These are phyloP conservation scores for Triticum turgidum DNA, from an alignment of 176 grass and related monocot genomes.

Conservation along the genomic window DNA sequence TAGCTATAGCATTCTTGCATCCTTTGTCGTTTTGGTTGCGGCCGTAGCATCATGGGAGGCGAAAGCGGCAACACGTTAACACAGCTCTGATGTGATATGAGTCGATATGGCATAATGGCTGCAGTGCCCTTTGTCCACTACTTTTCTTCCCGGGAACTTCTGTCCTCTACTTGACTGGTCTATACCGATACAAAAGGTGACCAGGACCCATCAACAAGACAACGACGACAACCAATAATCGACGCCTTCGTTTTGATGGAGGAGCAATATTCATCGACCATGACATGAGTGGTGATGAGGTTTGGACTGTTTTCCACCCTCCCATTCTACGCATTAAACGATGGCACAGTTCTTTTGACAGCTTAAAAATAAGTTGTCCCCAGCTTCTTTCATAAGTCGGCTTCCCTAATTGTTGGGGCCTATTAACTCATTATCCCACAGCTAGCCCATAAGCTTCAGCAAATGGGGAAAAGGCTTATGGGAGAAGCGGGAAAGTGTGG, in stretches of 20 bases:
- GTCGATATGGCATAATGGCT: background rate
- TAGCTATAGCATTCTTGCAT: background rate
- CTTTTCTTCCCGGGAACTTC: background rate
- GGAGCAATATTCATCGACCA: background rate
- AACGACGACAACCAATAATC: background rate
- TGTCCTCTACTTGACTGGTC: background rate
- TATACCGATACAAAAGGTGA: background rate
- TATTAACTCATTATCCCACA: no score
- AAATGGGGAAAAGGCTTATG: no score
- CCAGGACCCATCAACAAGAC: background rate
- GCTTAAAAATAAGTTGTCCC: no score
- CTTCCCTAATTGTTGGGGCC: no score
- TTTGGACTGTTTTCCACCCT: background rate
- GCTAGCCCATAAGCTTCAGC: no score
- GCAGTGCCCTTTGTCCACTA: background rate
- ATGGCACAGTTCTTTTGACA: no score
- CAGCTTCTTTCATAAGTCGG: no score
- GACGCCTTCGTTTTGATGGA: background rate
- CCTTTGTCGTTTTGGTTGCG: background rate
- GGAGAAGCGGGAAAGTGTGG: no score
- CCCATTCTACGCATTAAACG: background rate
- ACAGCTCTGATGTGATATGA: background rate
- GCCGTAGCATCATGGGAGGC: background rate
- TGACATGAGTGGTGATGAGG: background rate
- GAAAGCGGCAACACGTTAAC: background rate